A percentile compares a stretch with the other conserved stretches of the same genome.
Evolutionary conservation across 2,329 filamentous ascomycete species (phyloP).

Genomic region (Pseudogymnoascus sp.): DNA sequence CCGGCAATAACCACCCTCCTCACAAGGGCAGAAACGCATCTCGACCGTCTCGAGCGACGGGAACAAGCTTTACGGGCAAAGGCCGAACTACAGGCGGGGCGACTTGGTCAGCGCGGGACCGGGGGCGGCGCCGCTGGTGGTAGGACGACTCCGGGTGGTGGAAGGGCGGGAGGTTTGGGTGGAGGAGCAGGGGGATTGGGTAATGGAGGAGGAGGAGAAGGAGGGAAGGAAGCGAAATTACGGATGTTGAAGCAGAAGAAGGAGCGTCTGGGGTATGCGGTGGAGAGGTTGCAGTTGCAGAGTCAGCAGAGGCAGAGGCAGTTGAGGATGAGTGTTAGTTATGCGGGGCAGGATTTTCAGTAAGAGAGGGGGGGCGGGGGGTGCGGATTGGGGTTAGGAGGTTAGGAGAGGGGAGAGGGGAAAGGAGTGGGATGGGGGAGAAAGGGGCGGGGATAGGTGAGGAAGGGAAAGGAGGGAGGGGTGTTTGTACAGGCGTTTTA

Average conservation of each 20-base stretch:
- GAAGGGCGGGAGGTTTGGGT: too few species aligned
- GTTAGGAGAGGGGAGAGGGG: too few species aligned
- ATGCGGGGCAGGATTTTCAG: slow-evolving; percentile 14
- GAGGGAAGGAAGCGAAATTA: slow-evolving; percentile 34
- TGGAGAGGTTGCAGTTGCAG: slow-evolving; percentile 59
- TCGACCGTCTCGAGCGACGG: slow-evolving; percentile 57
- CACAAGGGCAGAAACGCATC: slow-evolving; percentile 50
- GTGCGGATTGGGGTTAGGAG: too few species aligned
- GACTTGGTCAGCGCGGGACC: slow-evolving; percentile 35
- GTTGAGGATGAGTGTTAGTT: slow-evolving; percentile 61
- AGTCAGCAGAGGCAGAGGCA: slow-evolving; percentile 60
- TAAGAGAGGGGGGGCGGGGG: background rate
- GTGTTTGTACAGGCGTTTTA: background rate
- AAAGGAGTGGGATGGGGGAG: too few species aligned
- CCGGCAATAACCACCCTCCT: slow-evolving; percentile 61
- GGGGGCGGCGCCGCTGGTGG: slow-evolving; percentile 39
- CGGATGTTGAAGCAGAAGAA: slow-evolving; percentile 60
- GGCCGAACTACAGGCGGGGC: slow-evolving; percentile 56
- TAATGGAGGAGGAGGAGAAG: slow-evolving; percentile 12
- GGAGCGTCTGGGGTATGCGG: slow-evolving; percentile 60
- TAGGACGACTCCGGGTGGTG: slow-evolving; percentile 34
- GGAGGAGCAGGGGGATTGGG: too few species aligned
- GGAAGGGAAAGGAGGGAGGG: too few species aligned
- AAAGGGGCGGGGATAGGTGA: too few species aligned
- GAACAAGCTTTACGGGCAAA: slow-evolving; percentile 58